Evolutionary conservation across 331 rosid genomes (phyloP).

Genomic region (Quercus tomentella): DNA sequence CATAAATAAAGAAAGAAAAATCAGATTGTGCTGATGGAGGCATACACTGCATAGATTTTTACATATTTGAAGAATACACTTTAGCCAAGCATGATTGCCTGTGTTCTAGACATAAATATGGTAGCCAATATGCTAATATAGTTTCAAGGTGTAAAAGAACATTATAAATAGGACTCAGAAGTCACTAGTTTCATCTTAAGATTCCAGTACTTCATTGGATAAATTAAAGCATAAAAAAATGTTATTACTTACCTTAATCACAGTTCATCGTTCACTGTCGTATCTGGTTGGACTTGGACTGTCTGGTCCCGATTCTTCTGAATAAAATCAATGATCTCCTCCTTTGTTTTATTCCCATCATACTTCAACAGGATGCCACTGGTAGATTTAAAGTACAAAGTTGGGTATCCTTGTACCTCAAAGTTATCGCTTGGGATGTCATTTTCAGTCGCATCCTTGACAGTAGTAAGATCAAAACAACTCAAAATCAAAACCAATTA

Average conservation of each 20-base stretch:
- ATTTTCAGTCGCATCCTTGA: slow-evolving; percentile 71
- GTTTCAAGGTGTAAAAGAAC: not conserved
- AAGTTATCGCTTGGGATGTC: slow-evolving; percentile 54
- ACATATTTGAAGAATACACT: too few species aligned
- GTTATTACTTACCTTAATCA: slow-evolving; percentile 35
- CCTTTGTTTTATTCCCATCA: slow-evolving; percentile 66
- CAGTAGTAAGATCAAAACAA: not conserved
- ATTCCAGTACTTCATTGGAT: not conserved
- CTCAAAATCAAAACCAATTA: not conserved
- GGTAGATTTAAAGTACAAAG: slow-evolving; percentile 67
- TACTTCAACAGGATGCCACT: slow-evolving; percentile 54
- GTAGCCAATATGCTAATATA: not conserved
- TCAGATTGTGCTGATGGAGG: too few species aligned
- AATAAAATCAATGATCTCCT: slow-evolving; percentile 59
- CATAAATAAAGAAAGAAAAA: too few species aligned
- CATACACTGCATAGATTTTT: too few species aligned
- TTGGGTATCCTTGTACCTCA: slow-evolving; percentile 64
- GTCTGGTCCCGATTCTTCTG: slow-evolving; percentile 58
- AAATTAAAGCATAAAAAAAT: not conserved
- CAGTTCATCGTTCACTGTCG: slow-evolving; percentile 64
- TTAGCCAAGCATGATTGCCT: too few species aligned
- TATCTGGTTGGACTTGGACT: slow-evolving; percentile 26
- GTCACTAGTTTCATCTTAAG: not conserved
- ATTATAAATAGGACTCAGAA: not conserved
- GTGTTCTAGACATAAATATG: not conserved